Evolutionary conservation across 2,329 filamentous ascomycete genomes (phyloP).

Genomic region (Dactylella cylindrospora): DNA sequence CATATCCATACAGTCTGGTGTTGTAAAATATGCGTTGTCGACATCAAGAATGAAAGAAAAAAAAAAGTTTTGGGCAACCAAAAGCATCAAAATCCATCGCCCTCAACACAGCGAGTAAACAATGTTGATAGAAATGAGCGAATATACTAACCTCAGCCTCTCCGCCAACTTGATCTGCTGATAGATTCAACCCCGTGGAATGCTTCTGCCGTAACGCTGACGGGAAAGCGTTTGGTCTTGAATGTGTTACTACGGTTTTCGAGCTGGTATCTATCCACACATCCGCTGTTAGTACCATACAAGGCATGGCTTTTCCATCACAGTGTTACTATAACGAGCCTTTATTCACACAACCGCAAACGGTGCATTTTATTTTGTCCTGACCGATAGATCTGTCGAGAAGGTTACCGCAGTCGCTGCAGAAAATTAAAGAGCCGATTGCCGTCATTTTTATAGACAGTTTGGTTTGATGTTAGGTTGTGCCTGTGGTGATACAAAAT

Average conservation of each 20-base stretch:
- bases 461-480: not conserved
- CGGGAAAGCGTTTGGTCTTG: slow-evolving; percentile 88
- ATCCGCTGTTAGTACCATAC: too few species aligned
- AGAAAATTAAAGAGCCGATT: slow-evolving; percentile 89
- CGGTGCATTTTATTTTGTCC: slow-evolving; percentile 75
- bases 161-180: slow-evolving; percentile 73
- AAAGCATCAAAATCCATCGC: not conserved
- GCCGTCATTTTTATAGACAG: slow-evolving; percentile 67
- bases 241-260: slow-evolving; percentile 75
- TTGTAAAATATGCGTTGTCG: slow-evolving; percentile 25
- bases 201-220: slow-evolving; percentile 81
- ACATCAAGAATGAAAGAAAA: not conserved
- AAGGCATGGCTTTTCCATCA: too few species aligned
- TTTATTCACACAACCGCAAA: slow-evolving; percentile 82
- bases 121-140: too few species aligned
- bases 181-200: slow-evolving; percentile 81
- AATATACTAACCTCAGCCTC: slow-evolving; percentile 59
- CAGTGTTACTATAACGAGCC: slow-evolving; percentile 59
- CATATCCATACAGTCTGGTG: too few species aligned
- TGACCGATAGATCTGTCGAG: slow-evolving; percentile 77
- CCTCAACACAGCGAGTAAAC: not conserved
- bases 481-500: not conserved
- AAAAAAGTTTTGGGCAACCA: slow-evolving; percentile 9
- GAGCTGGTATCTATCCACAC: slow-evolving; percentile 65
- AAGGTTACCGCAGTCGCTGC: slow-evolving; percentile 86